A percentile compares a stretch with the other conserved stretches of the same genome.
phyloP scores from a whole-genome alignment of 148 eudicot species.

The Agrostemma githago region DNA sequence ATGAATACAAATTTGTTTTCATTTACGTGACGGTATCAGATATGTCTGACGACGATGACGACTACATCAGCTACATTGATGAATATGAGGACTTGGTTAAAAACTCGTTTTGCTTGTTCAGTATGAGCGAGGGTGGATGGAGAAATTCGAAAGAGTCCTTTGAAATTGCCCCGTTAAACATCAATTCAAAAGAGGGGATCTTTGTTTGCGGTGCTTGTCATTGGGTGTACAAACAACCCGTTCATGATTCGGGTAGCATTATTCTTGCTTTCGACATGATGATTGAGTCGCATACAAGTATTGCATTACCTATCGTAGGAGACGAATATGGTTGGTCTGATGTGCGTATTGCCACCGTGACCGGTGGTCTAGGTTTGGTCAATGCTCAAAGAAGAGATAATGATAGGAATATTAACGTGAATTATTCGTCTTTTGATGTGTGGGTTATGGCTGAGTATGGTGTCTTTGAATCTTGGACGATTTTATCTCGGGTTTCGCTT shows the following conservation, averaged over 20 bases:
- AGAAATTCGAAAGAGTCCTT: neutral
- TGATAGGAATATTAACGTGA: too few relatives aligned
- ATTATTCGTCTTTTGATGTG: neutral
- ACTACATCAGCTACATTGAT: too few relatives aligned
- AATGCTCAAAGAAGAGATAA: neutral
- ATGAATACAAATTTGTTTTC: neutral
- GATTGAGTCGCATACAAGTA: neutral
- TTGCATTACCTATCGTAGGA: neutral
- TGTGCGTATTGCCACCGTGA: neutral
- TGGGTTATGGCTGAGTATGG: neutral
- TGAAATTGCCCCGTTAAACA: neutral
- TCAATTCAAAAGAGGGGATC: neutral
- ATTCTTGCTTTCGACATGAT: neutral
- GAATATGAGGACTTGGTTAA: too few relatives aligned
- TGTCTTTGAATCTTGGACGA: neutral
- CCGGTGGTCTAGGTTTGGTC: neutral
- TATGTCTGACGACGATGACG: too few relatives aligned
- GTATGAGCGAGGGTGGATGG: neutral
- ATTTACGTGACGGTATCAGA: neutral
- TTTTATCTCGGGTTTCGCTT: neutral
- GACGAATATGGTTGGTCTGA: neutral
- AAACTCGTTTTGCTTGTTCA: neutral
- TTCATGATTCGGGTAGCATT: neutral
- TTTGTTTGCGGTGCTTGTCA: constrained; percentile 1
- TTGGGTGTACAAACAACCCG: neutral